A percentile compares a stretch with the other conserved stretches of the same genome.
Conservation (phyloP, 768 basidiomycete species). For the Kwoniella shandongensis region DNA sequence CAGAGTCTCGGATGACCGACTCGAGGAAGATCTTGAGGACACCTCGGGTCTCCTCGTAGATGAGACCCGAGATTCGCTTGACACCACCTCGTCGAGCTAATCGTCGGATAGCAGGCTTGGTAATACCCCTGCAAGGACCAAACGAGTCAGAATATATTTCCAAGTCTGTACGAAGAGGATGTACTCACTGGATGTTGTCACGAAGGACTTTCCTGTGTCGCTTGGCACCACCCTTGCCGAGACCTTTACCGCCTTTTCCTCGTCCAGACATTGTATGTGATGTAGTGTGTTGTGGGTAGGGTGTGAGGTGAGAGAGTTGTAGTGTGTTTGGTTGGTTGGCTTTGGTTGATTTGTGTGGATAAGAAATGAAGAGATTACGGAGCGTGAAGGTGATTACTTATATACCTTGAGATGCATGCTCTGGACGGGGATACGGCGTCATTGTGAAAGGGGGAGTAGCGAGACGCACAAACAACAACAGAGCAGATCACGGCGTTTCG, state of each 20-base stretch:
- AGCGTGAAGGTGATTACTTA: slow-evolving; percentile 1
- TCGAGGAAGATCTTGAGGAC: slow-evolving; percentile 76
- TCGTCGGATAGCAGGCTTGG: slow-evolving; percentile 87
- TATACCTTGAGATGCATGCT: slow-evolving; percentile 8
- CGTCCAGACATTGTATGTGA: slow-evolving; percentile 78
- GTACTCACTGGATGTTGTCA: slow-evolving; percentile 55
- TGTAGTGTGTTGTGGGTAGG: slow-evolving; percentile 30
- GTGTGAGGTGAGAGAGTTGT: slow-evolving; percentile 6
- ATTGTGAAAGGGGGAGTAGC: slow-evolving; percentile 2
- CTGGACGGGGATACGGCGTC: neutral
- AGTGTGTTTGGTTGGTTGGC: slow-evolving; percentile 10
- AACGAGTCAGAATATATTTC: neutral
- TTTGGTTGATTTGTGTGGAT: slow-evolving; percentile 10
- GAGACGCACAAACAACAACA: slow-evolving; percentile 1
- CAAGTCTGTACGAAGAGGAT: neutral
- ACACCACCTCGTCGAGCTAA: slow-evolving; percentile 97
- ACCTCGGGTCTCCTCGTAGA: slow-evolving; percentile 95
- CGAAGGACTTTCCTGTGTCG: slow-evolving; percentile 95
- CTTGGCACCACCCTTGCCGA: slow-evolving; percentile 82
- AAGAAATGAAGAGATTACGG: neutral
- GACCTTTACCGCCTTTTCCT: slow-evolving; percentile 77
- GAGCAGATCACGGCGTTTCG: slow-evolving; percentile 13
- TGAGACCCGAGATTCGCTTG: slow-evolving; percentile 65
- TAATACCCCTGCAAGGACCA: slow-evolving; percentile 61
- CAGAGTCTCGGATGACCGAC: slow-evolving; percentile 83